Evolutionary conservation across 768 basidiomycete genomes (phyloP).

Genomic region (Favolaschia claudopus): DNA sequence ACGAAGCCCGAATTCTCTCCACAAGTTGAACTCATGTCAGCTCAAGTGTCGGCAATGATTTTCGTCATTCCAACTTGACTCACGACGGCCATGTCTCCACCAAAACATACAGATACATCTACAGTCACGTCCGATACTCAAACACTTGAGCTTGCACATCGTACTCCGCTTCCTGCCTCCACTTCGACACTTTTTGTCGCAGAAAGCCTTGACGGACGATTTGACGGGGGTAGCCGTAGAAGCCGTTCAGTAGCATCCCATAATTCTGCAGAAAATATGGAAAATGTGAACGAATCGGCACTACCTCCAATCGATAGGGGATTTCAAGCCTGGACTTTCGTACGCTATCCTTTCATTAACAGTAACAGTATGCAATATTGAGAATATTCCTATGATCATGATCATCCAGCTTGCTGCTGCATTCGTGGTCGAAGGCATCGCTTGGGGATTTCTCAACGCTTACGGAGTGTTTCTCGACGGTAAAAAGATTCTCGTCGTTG

Average conservation of each 20-base stretch:
- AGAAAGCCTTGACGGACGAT: too few species aligned
- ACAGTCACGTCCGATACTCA: too few species aligned
- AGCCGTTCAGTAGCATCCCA: conserved; percentile 6
- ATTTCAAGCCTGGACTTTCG: conserved; percentile 33
- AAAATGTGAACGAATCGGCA: conserved; percentile 13
- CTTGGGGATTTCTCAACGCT: conserved; percentile 36
- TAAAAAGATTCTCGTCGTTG: background rate
- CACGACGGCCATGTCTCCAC: too few species aligned
- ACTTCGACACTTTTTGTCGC: background rate
- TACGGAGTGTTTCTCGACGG: conserved; percentile 37
- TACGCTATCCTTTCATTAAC: conserved; percentile 8
- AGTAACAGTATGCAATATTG: background rate
- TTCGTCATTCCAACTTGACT: too few species aligned
- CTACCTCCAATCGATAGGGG: conserved; percentile 33
- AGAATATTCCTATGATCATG: background rate
- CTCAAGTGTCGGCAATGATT: too few species aligned
- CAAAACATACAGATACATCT: too few species aligned
- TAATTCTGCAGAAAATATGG: background rate
- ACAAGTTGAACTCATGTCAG: too few species aligned
- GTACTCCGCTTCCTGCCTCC: conserved; percentile 2
- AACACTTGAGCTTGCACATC: conserved; percentile 8
- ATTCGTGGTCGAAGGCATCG: conserved; percentile 32
- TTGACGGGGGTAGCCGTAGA: too few species aligned
- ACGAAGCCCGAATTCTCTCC: too few species aligned
- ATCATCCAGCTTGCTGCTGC: conserved; percentile 30